Evolutionary conservation across 768 basidiomycete species (phyloP), one percentile per base, ranked within the genome.

Genomic region (Rhodotorula sphaerocarpa): DNA sequence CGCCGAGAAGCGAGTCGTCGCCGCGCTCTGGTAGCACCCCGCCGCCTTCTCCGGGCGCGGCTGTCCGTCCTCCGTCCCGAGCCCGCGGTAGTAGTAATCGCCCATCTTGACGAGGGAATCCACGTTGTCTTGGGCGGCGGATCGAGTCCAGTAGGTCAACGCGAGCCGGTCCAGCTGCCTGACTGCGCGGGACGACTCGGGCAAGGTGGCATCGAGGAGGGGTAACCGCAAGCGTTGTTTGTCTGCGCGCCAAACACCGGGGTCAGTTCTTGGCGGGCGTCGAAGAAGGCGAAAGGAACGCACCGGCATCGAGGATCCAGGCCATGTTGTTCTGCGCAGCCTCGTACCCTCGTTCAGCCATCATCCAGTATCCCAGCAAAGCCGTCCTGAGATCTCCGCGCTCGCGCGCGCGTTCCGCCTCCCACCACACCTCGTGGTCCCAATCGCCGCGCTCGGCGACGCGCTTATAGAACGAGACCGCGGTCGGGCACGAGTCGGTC

Each of bases 51-150:
- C 91, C 2, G 78, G 71, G 69, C 85, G 82, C 4, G 84, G 81
- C 59, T 84, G 21, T 25, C 57, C 84, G 62, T 85, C 82, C 9
- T 81, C 77, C 1, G 90, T 59, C 2, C 89, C 90, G 7, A 91
- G 80, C 0, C 90, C 90, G 66, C 88, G 84, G 72, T 89, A 96
- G 76, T 92, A 93, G 74, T 96, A 95, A 74, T 99, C 95, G 43
- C 90, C 95, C 7, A 96, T 91, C 80, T 96, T 99, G 65, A 99
- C 90, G 61, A 97, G 79, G 16, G 95, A 86, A 72, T 99, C 95
- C n/a, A 95, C 81, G 71, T 99, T 92, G 57, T 86, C 84, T 74
- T 99, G 95, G 3, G 82, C 84, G 14, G 93, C 91, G 5, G 92
- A 91, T 20, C 95, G 84, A 31, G 85, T 88, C 93, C 93, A 99